Evolutionary conservation across 257 asterid genomes (phyloP), one percentile per base, ranked within the genome.

Genomic region (Scutellaria baicalensis): DNA sequence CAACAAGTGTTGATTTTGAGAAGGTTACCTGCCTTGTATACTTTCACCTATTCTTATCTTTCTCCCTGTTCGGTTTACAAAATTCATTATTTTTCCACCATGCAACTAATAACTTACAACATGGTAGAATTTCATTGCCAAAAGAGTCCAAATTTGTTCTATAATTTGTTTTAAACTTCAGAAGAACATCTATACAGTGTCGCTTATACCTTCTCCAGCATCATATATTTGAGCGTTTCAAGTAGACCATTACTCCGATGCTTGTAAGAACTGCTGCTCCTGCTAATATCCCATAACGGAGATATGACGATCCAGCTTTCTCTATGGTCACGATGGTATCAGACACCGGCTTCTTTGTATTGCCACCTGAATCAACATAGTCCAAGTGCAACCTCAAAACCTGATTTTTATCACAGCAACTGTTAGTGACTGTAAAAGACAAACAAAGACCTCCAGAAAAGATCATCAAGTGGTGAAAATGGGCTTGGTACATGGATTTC

Each of bases 311-410:
- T 45, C 81, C 84, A 51, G 73, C 60, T 67, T 84, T 81, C 73
- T 73, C 79, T 10, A 47, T 70, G 11, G 75, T 47, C 14, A 35
- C 58, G 3, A 79, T 72, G 3, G 80, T 72, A 17, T 68, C 83
- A 11, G 56, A 9, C 1, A 60, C 42, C 20, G 36, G 71, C 60
- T 69, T 68, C 52, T 20, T 59, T 21, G 59, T 73, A 16, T 77
- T 82, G 66, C 58, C 61, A 36, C 64, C 71, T 45, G 79, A 67
- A 14, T 74, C 82, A 5, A 54, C 16, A 58, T 68, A 80, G 60
- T 87, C 87, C 68, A 90, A 73, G 50, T 93, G 95, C 69, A 93
- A 83, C 74, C 93, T 84, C 86, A 93, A 75, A 44, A 90, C 88
- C 98, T 90, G 80, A 70, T 59, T 17, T 20, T 8, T 51, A 51